Evolutionary conservation across 2,329 filamentous ascomycete species (phyloP).

Genomic region (Raffaelea albimanens): DNA sequence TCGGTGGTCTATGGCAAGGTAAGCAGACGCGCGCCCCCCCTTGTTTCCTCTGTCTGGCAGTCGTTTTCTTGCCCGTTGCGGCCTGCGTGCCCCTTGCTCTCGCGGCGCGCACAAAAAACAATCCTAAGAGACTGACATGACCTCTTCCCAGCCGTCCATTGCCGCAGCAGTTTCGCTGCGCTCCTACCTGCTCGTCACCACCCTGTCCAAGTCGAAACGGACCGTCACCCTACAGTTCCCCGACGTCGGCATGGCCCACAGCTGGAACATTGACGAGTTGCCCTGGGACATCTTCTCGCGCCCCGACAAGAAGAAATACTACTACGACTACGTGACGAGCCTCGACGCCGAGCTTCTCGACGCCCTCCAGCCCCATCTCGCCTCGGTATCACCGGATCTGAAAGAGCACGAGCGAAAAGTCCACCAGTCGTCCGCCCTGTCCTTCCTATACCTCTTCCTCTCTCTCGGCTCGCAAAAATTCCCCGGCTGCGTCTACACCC

Average conservation of each 20-base stretch:
- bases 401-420: conserved; percentile 70
- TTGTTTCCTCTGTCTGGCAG: too few relatives aligned
- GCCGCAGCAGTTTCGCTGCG: conserved; percentile 90
- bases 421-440: conserved; percentile 69
- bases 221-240: conserved; percentile 84
- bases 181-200: conserved; percentile 92
- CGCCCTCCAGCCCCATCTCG: conserved; percentile 72
- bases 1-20: conserved; percentile 96
- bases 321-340: conserved; percentile 79
- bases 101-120: background rate
- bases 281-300: conserved; percentile 78
- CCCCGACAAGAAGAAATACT: conserved; percentile 82
- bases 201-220: conserved; percentile 82
- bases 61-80: background rate
- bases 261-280: conserved; percentile 86
- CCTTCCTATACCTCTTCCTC: conserved; percentile 89
- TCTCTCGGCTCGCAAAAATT: conserved; percentile 74
- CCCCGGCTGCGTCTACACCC: conserved; percentile 75
- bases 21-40: conserved; percentile 19
- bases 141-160: conserved; percentile 61
- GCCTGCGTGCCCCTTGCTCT: too few relatives aligned
- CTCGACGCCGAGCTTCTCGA: conserved; percentile 76
- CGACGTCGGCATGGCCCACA: conserved; percentile 81
- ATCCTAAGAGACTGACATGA: background rate
- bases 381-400: conserved; percentile 55